Evolutionary conservation across 208 protist species (phyloP).

Genomic region (Crithidia mellificae): DNA sequence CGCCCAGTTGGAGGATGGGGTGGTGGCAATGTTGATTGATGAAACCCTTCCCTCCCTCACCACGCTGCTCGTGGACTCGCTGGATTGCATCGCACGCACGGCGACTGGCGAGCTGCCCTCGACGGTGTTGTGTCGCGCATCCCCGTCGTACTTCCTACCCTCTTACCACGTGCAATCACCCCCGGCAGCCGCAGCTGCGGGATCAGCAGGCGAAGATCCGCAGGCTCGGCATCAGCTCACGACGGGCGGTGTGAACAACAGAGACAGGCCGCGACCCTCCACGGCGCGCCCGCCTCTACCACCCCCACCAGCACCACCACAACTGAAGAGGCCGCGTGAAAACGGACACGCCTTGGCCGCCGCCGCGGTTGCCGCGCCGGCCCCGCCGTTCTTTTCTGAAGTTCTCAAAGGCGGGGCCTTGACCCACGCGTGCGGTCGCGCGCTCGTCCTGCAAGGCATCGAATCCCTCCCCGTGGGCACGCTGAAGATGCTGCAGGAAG

Average conservation of each 20-base stretch:
- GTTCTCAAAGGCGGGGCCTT: conserved; percentile 39
- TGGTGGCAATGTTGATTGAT: conserved; percentile 44
- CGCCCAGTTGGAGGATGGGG: conserved; percentile 33
- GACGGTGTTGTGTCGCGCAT: conserved; percentile 8
- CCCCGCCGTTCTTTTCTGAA: conserved; percentile 29
- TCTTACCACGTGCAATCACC: conserved; percentile 22
- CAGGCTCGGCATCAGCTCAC: too few relatives aligned
- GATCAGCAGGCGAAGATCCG: not conserved
- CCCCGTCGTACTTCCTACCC: conserved; percentile 40
- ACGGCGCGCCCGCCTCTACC: too few relatives aligned
- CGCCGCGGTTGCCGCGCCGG: conserved; percentile 4
- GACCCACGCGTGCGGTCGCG: conserved; percentile 30
- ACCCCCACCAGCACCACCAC: too few relatives aligned
- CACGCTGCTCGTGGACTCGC: conserved; percentile 19
- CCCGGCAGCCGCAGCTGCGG: conserved; percentile 3
- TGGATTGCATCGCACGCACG: conserved; percentile 11
- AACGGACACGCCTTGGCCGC: not conserved
- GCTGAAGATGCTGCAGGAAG: conserved; percentile 45
- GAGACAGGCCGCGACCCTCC: too few relatives aligned
- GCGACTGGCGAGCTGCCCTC: conserved; percentile 24
- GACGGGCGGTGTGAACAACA: too few relatives aligned
- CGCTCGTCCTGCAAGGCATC: conserved; percentile 36
- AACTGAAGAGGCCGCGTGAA: too few relatives aligned
- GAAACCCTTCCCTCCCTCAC: conserved; percentile 23
- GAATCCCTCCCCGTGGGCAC: conserved; percentile 38